phyloP scores from a whole-genome alignment of 2,329 filamentous ascomycete species.

The Aspergillus viridinutans region DNA sequence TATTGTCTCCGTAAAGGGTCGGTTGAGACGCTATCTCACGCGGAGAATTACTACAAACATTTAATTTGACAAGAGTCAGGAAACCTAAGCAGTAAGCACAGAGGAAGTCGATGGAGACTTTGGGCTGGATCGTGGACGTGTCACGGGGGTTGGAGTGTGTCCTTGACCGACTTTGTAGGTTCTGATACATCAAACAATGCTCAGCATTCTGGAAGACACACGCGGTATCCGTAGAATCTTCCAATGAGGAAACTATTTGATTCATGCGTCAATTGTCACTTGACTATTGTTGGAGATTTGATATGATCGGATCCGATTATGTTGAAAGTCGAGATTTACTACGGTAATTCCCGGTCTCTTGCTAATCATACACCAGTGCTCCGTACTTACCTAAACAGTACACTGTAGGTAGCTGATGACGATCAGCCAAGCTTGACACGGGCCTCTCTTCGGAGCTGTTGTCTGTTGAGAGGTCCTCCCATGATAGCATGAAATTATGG shows the following conservation, averaged over 20 bases:
- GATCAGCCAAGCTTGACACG: background rate
- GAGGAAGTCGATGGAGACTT: background rate
- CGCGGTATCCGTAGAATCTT: background rate
- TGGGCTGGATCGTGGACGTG: slow-evolving; percentile 2
- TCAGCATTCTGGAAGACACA: background rate
- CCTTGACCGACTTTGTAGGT: slow-evolving; percentile 6
- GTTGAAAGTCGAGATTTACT: background rate
- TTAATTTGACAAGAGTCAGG: background rate
- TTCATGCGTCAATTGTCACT: background rate
- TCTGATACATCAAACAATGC: slow-evolving; percentile 3
- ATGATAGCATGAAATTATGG: background rate
- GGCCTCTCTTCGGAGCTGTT: background rate
- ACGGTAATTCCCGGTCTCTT: too few species aligned
- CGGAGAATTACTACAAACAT: slow-evolving; percentile 4
- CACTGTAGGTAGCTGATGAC: background rate
- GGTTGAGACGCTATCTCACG: slow-evolving; percentile 1
- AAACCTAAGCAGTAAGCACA: too few species aligned
- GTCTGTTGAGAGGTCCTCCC: background rate
- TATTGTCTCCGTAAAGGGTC: background rate
- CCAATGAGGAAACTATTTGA: background rate
- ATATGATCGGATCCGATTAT: background rate
- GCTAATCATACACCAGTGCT: too few species aligned
- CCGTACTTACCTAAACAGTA: background rate
- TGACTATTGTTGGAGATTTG: background rate
- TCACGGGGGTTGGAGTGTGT: slow-evolving; percentile 5